A percentile compares a stretch with the other conserved stretches of the same genome.
phyloP scores from a whole-genome alignment of 768 basidiomycete species.

The Leccinum boreale region DNA sequence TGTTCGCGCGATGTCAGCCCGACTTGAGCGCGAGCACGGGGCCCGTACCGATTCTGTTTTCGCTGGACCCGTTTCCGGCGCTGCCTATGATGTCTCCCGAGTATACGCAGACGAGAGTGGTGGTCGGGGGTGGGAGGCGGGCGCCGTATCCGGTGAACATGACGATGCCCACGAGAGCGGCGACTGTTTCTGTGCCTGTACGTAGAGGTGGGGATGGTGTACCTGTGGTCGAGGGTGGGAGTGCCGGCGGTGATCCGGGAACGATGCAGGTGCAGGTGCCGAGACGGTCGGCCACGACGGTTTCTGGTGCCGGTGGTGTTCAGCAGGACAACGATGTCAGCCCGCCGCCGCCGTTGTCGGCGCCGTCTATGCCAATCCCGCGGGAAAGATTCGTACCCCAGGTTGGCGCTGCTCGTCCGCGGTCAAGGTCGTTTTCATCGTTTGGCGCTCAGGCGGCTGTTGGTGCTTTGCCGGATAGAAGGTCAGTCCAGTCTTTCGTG shows the following conservation, averaged over 20 bases:
- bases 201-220: constrained; percentile 13
- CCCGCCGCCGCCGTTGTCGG: neutral
- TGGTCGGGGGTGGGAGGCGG: neutral
- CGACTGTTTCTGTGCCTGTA: constrained; percentile 31
- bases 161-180: constrained; percentile 24
- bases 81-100: constrained; percentile 8
- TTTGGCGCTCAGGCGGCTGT: constrained; percentile 43
- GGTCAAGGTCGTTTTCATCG: constrained; percentile 75
- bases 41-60: constrained; percentile 62
- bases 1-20: constrained; percentile 54
- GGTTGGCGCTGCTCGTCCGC: constrained; percentile 44
- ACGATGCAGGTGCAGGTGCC: constrained; percentile 18
- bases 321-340: neutral
- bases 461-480: constrained; percentile 3
- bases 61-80: constrained; percentile 46
- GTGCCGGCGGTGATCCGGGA: neutral
- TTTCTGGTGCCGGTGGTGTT: neutral
- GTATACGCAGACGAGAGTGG: neutral
- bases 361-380: constrained; percentile 35
- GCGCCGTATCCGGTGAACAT: neutral
- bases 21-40: constrained; percentile 50
- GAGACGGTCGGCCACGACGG: constrained; percentile 12
- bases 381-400: constrained; percentile 66
- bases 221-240: neutral
- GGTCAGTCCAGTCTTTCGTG: constrained; percentile 11